Conservation (phyloP, 805 yeast species). For the Myxozyma kluyveri region DNA sequence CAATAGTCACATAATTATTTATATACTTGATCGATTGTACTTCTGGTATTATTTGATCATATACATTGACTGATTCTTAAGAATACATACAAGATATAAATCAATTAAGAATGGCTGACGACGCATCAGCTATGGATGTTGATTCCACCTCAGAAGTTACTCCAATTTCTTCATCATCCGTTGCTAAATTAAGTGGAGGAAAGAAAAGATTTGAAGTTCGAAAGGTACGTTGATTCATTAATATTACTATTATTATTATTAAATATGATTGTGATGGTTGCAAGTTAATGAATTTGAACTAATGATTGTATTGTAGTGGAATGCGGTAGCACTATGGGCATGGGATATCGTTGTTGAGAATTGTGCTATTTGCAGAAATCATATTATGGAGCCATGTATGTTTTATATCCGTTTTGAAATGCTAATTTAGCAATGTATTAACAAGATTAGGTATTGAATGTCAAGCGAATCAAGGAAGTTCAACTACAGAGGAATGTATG, state of each 20-base stretch:
- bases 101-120: slow-evolving; percentile 9
- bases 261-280: not conserved
- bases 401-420: not conserved
- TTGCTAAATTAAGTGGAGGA: slow-evolving; percentile 12
- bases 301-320: slow-evolving; percentile 53
- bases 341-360: slow-evolving; percentile 93
- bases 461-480: slow-evolving; percentile 72
- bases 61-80: too few relatives aligned
- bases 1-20: too few relatives aligned
- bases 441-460: slow-evolving; percentile 59
- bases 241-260: too few relatives aligned
- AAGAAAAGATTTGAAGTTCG: slow-evolving; percentile 86
- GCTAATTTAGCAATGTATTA: not conserved
- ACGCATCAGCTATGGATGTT: slow-evolving; percentile 22
- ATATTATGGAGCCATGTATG: slow-evolving; percentile 93
- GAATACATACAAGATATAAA: too few relatives aligned
- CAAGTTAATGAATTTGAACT: not conserved
- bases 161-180: not conserved
- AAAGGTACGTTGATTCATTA: slow-evolving; percentile 43
- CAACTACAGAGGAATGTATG: slow-evolving; percentile 69
- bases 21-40: too few relatives aligned
- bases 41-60: too few relatives aligned
- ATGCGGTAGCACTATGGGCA: slow-evolving; percentile 99
- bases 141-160: slow-evolving; percentile 7
- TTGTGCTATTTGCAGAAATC: slow-evolving; percentile 97